These are phyloP conservation scores for Huntiella moniliformis DNA, from an alignment of 2,329 filamentous ascomycete genomes.

Conservation along the genomic window DNA sequence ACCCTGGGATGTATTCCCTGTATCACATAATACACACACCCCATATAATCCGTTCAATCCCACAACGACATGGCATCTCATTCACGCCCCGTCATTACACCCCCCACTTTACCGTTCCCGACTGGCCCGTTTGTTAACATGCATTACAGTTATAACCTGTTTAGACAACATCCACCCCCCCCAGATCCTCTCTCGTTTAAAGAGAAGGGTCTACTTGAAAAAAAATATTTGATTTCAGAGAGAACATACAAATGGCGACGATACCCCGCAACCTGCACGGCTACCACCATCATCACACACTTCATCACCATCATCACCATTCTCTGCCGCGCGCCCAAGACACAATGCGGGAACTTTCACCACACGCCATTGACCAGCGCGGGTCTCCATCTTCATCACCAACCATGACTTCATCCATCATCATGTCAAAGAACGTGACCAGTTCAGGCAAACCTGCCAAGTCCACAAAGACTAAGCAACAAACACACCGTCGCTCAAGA, in stretches of 20 bases:
- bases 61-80: too few relatives aligned
- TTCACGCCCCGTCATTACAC: too few relatives aligned
- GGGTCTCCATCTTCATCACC: too few relatives aligned
- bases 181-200: too few relatives aligned
- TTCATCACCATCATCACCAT: conserved; percentile 15
- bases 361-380: too few relatives aligned
- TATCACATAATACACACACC: too few relatives aligned
- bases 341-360: conserved; percentile 20
- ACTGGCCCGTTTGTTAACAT: not conserved
- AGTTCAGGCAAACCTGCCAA: conserved; percentile 26
- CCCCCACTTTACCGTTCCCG: too few relatives aligned
- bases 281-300: conserved; percentile 19
- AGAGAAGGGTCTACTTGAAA: not conserved
- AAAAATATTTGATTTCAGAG: not conserved
- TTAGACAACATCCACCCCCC: too few relatives aligned
- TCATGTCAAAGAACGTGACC: conserved; percentile 31
- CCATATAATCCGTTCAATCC: too few relatives aligned
- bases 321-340: conserved; percentile 34
- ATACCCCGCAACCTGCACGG: conserved; percentile 41
- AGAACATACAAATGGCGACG: conserved; percentile 44
- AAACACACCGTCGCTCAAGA: conserved; percentile 86
- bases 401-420: conserved; percentile 29
- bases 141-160: not conserved
- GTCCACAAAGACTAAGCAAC: conserved; percentile 46
- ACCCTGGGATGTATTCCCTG: too few relatives aligned